Evolutionary conservation across 2,329 filamentous ascomycete species (phyloP), one percentile per base, ranked within the genome.

Genomic region (Didymella exigua): DNA sequence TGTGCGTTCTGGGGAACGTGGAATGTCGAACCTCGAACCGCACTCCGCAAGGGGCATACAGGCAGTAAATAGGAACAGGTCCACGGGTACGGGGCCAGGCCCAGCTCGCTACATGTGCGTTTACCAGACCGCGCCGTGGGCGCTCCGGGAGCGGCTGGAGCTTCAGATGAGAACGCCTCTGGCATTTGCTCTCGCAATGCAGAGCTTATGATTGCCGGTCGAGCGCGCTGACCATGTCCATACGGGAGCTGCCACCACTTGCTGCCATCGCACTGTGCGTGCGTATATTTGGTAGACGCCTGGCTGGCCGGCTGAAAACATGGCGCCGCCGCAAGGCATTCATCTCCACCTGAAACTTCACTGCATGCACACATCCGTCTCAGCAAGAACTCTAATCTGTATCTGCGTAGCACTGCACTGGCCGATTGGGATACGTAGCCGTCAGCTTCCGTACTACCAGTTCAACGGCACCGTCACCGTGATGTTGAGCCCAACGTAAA

Each of bases 91-190:
- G 56, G 62, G 62, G 61, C 58, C 56, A 57, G 52, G 48, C 56
- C 58, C 57, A 56, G 63, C 56, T 60, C 49, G 56, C 55, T 57
- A 59, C 46, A 43, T 60, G 60, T 58, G 54, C 60, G 45, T 63
- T 51, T 43, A 56, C 42, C 46, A 50, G 36, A 44, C 45, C 34
- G 36, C 47, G 48, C 30, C 38, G 33, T 34, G n/a, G n/a, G 31
- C 31, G 9, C 33, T 16, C 16, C 47, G 38, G 24, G 14, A 41
- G 33, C 45, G 52, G 49, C 42, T 49, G 37, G 34, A 49, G 47
- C 47, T 43, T 42, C 29, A 44, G 33, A 33, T 33, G 51, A 54
- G 24, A 5, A 38, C 38, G 40, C 27, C 38, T 30, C 30, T 40
- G 38, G 45, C 45, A 24, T 38, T 24, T 41, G 26, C 30, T 37